Evolutionary conservation across 1,284 basidiomycete genomes (phyloP).

Genomic region (Papiliotrema terrestris): DNA sequence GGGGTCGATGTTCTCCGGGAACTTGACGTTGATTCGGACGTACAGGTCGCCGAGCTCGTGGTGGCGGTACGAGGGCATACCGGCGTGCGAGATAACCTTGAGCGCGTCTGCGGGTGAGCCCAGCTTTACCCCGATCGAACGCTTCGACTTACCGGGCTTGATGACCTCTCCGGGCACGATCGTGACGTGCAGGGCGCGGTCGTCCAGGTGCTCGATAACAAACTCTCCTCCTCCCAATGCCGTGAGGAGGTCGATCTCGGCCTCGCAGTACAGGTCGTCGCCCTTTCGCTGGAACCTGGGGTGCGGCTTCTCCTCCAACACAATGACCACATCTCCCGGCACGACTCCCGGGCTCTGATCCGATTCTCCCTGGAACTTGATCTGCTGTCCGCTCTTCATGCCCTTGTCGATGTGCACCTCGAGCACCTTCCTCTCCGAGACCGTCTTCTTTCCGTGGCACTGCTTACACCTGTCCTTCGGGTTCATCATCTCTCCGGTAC

Average conservation of each 20-base stretch:
- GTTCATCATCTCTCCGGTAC: conserved; percentile 91
- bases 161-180: conserved; percentile 88
- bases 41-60: conserved; percentile 95
- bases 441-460: conserved; percentile 94
- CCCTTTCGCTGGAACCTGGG: conserved; percentile 88
- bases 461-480: conserved; percentile 86
- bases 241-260: conserved; percentile 89
- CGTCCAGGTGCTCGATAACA: conserved; percentile 88
- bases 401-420: conserved; percentile 99
- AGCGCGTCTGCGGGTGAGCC: conserved; percentile 61
- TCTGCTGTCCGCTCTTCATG: conserved; percentile 97
- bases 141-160: conserved; percentile 71
- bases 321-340: conserved; percentile 95
- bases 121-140: neutral
- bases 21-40: conserved; percentile 80
- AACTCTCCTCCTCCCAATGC: conserved; percentile 92
- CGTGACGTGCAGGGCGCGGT: conserved; percentile 78
- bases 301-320: conserved; percentile 94
- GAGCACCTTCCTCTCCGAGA: conserved; percentile 93
- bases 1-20: conserved; percentile 79
- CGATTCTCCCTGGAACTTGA: conserved; percentile 90
- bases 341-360: conserved; percentile 89
- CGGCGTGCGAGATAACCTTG: conserved; percentile 90
- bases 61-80: conserved; percentile 97
- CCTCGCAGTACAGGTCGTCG: conserved; percentile 82